These are phyloP conservation scores for Candida qinlingensis DNA, from an alignment of 805 yeast genomes.

Conservation along the genomic window DNA sequence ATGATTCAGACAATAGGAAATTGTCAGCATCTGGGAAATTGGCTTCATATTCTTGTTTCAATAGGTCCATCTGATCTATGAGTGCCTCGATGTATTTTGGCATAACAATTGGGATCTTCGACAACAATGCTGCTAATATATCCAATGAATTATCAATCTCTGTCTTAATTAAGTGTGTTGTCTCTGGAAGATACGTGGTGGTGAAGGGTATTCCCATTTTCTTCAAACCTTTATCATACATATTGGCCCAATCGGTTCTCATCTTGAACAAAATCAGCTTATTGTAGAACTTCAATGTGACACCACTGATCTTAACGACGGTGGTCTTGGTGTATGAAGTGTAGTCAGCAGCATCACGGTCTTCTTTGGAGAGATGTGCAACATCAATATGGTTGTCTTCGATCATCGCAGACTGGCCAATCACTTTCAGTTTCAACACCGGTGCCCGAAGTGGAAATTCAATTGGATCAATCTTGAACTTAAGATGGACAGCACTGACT, in stretches of 20 bases:
- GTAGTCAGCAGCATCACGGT: conserved; percentile 1
- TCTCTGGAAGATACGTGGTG: conserved; percentile 14
- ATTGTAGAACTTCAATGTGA: conserved; percentile 14
- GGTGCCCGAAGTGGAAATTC: conserved; percentile 12
- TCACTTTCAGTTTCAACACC: conserved; percentile 2
- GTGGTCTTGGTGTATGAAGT: conserved; percentile 3
- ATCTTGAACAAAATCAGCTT: conserved; percentile 11
- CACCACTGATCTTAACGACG: conserved; percentile 15
- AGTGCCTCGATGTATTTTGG: conserved; percentile 21
- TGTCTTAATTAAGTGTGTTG: conserved; percentile 25
- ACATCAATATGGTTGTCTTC: not conserved
- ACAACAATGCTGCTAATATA: conserved; percentile 28
- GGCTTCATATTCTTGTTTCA: conserved; percentile 17
- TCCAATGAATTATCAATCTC: conserved; percentile 22
- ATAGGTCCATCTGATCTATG: conserved; percentile 5
- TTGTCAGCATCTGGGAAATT: conserved; percentile 22
- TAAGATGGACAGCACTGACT: conserved; percentile 12
- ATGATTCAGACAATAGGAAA: conserved; percentile 22
- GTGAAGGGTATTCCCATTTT: conserved; percentile 26
- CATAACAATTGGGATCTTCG: conserved; percentile 26
- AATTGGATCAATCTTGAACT: conserved; percentile 6
- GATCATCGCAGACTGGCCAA: conserved; percentile 8
- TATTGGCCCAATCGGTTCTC: conserved; percentile 9
- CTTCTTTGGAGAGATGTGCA: conserved; percentile 4
- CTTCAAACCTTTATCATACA: conserved; percentile 11